These are phyloP conservation scores for Capsicum chinense DNA, from an alignment of 257 asterid species.

Conservation along the genomic window DNA sequence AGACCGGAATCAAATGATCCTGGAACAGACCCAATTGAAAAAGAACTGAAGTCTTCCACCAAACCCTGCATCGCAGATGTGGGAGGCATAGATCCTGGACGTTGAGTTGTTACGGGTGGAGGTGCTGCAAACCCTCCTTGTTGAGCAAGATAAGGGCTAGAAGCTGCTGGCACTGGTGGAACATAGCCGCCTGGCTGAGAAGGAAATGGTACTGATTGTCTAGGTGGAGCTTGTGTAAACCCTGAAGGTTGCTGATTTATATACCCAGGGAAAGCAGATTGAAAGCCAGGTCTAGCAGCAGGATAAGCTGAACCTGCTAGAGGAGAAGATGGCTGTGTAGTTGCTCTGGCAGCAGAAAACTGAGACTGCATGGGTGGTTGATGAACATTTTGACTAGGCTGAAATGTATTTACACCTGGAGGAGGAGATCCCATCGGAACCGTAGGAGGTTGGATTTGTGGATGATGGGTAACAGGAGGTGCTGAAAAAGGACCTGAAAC, in stretches of 20 bases:
- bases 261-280: constrained; percentile 71
- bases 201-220: constrained; percentile 49
- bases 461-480: constrained; percentile 38
- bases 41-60: constrained; percentile 81
- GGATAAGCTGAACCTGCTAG: constrained; percentile 58
- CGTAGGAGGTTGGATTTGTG: constrained; percentile 50
- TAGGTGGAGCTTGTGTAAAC: constrained; percentile 53
- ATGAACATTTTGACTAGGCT: constrained; percentile 46
- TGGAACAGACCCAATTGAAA: constrained; percentile 74
- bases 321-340: constrained; percentile 67
- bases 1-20: constrained; percentile 72
- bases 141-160: constrained; percentile 47
- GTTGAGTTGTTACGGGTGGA: constrained; percentile 53
- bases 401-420: constrained; percentile 55
- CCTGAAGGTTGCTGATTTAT: constrained; percentile 56
- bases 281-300: constrained; percentile 56
- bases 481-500: constrained; percentile 46
- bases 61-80: constrained; percentile 51
- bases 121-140: constrained; percentile 69
- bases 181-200: constrained; percentile 64
- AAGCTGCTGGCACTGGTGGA: constrained; percentile 49
- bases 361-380: constrained; percentile 43
- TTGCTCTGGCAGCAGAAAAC: constrained; percentile 52
- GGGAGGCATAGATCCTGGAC: constrained; percentile 59
- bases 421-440: constrained; percentile 42